Conservation (phyloP, 495 filamentous ascomycete species). For the Lepraria neglecta region DNA sequence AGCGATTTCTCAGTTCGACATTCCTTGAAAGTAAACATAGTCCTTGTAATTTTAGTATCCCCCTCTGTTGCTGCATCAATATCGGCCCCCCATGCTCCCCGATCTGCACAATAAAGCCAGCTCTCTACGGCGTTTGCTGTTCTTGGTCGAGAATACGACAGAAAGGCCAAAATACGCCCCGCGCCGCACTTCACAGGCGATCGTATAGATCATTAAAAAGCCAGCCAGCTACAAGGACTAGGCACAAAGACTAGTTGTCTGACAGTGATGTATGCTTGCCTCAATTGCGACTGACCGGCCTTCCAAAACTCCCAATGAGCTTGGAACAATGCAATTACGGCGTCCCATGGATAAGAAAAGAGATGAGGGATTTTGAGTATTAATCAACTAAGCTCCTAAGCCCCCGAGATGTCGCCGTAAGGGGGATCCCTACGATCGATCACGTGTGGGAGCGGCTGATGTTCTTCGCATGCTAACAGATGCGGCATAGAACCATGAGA, state of each 20-base stretch:
- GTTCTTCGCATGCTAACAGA: constrained; percentile 4
- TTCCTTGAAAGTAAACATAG: not conserved
- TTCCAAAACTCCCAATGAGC: not conserved
- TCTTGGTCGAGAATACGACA: not conserved
- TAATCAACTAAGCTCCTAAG: not conserved
- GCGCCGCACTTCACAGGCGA: too few species aligned
- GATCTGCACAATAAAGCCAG: not conserved
- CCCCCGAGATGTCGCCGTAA: not conserved
- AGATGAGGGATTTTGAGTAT: not conserved
- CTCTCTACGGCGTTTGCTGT: not conserved
- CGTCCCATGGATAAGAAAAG: not conserved
- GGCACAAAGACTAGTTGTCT: not conserved
- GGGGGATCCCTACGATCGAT: not conserved
- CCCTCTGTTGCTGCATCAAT: not conserved
- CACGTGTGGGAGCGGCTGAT: not conserved
- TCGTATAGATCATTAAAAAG: too few species aligned
- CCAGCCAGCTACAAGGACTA: not conserved
- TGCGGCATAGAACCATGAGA: not conserved
- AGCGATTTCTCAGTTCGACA: not conserved
- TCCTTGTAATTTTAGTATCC: not conserved
- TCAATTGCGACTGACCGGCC: not conserved
- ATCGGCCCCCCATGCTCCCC: not conserved
- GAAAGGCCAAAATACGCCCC: not conserved
- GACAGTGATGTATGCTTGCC: not conserved
- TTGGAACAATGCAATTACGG: not conserved